Conservation (phyloP, 441 rosid genomes). For the Viola pubescens region DNA sequence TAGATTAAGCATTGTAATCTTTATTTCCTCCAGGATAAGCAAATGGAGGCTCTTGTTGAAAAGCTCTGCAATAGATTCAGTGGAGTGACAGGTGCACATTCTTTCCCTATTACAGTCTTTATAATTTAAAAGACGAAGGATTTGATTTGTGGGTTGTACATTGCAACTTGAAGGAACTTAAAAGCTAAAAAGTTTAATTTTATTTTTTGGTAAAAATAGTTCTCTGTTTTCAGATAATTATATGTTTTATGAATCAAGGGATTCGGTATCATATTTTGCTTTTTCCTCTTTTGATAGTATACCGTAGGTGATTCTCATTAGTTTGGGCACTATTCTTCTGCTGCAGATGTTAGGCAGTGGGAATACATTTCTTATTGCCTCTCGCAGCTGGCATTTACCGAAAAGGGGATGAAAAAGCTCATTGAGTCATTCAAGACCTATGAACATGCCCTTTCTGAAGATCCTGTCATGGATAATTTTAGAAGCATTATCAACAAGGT, state of each 20-base stretch:
- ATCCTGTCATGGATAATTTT: slow-evolving; percentile 79
- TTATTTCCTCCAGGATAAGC: slow-evolving; percentile 63
- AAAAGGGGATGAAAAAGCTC: slow-evolving; percentile 89
- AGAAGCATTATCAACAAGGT: slow-evolving; percentile 92
- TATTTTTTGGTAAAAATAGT: too few species aligned
- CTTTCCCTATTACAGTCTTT: neutral
- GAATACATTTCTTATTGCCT: slow-evolving; percentile 92
- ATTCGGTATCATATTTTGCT: neutral
- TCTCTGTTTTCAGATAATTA: too few species aligned
- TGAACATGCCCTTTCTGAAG: slow-evolving; percentile 78
- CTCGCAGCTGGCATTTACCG: slow-evolving; percentile 87
- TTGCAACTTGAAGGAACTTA: too few species aligned
- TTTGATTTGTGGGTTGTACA: neutral
- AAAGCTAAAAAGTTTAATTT: too few species aligned
- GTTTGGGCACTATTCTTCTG: slow-evolving; percentile 12
- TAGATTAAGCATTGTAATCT: slow-evolving; percentile 9
- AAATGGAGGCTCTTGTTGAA: slow-evolving; percentile 97
- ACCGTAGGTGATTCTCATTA: slow-evolving; percentile 9
- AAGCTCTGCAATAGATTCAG: slow-evolving; percentile 96
- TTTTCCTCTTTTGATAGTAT: neutral
- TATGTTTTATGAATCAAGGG: too few species aligned
- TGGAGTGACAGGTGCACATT: slow-evolving; percentile 69
- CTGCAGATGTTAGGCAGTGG: slow-evolving; percentile 86
- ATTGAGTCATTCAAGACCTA: slow-evolving; percentile 80
- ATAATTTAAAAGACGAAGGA: neutral